Conservation (phyloP, 2,329 filamentous ascomycete genomes). For the Aureobasidium lini region DNA sequence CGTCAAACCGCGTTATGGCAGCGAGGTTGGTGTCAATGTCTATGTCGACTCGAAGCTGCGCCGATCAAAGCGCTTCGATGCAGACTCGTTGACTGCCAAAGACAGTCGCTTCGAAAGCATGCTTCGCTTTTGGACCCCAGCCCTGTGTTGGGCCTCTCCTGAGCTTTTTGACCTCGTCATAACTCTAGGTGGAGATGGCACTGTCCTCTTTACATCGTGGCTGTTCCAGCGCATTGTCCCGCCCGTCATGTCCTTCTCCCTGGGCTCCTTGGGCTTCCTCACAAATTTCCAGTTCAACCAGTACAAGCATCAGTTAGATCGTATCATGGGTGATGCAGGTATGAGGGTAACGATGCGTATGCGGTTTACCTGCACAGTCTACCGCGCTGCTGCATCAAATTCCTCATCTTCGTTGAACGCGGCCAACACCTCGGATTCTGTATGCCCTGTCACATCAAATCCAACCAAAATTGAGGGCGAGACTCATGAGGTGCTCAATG, state of each 20-base stretch:
- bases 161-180: slow-evolving; percentile 94
- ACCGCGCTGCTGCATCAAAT: slow-evolving; percentile 50
- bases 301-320: slow-evolving; percentile 80
- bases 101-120: slow-evolving; percentile 72
- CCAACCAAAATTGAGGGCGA: slow-evolving; percentile 66
- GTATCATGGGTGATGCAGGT: slow-evolving; percentile 85
- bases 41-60: slow-evolving; percentile 96
- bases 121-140: slow-evolving; percentile 93
- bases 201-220: slow-evolving; percentile 82
- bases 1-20: slow-evolving; percentile 80
- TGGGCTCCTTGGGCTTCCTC: slow-evolving; percentile 80
- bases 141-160: slow-evolving; percentile 86
- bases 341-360: slow-evolving; percentile 98
- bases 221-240: slow-evolving; percentile 86
- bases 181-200: slow-evolving; percentile 79
- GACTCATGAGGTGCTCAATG: slow-evolving; percentile 96
- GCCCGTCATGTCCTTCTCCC: slow-evolving; percentile 74
- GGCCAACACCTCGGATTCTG: slow-evolving; percentile 13
- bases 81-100: slow-evolving; percentile 61
- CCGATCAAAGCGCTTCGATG: slow-evolving; percentile 80
- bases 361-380: slow-evolving; percentile 98
- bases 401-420: slow-evolving; percentile 20
- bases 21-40: slow-evolving; percentile 85
- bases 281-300: slow-evolving; percentile 81
- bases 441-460: slow-evolving; percentile 39